Base-by-base conservation (phyloP, 306 rosid species). In the Comarum palustre region DNA sequence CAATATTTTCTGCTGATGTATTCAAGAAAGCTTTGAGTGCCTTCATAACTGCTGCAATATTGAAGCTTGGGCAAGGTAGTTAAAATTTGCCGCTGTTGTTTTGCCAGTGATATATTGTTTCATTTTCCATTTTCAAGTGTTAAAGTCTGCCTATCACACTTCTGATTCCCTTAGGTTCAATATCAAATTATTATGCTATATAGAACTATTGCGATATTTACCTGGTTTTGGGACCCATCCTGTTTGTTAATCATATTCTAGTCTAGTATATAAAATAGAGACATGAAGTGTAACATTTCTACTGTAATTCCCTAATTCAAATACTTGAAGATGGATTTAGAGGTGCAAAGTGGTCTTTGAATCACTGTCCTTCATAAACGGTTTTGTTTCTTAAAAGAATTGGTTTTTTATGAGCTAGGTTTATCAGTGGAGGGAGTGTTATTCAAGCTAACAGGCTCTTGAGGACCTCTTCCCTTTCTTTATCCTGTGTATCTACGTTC, bases 31-130 rank as follows among this genome's bases (percentile, higher is more conserved):
- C 87, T 36, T 85, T 91, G 75, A 86, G 95, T 17, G 92, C 91
- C 75, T 94, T 94, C 75, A 91, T 94, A 77, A 94, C 97, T 66
- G 98, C 98, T 0, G 97, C 98, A 52, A 83, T 91, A 80, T 75
- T 94, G 85, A 94, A 94, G 86, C 84, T 94, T 77, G 94, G 96
- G 54, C 97, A 89, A 91, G 97, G 98, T 89, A 36, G 46, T 82
- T 72, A 38, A 45, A 45, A 65, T 29, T 57, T 45, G n/a, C 34
- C 46, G 16, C 12, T 41, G 20, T 0, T 1, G 29, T 69, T 8
- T 52, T 38, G 57, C 58, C 14, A 9, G 41, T 50, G 10, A 24
- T 16, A 29, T 51, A 54, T 64, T 19, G 13, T 63, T 36, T 13
- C 8, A 42, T 48, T 39, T 75, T 58, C 22, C 13, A 45, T 64